Evolutionary conservation across 257 asterid species (phyloP).

Genomic region (Solanum chmielewskii): DNA sequence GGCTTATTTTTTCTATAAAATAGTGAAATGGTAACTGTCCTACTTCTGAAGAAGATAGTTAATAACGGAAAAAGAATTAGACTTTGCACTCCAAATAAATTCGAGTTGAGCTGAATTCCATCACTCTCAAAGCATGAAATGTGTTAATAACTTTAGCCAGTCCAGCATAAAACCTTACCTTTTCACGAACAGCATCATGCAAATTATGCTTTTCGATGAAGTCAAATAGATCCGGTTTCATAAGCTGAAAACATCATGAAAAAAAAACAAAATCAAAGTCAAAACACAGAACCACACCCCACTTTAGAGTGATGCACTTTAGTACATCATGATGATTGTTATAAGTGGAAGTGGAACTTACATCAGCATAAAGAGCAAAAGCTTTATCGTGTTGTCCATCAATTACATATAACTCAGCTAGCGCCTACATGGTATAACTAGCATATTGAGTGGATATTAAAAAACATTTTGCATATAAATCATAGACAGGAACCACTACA

Average conservation of each 20-base stretch:
- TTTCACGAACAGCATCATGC: conserved; percentile 72
- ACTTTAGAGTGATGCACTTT: background rate
- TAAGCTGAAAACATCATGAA: conserved; percentile 49
- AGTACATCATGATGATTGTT: conserved; percentile 29
- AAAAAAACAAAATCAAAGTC: background rate
- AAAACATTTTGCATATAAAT: background rate
- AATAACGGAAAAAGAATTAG: background rate
- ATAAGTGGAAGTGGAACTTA: conserved; percentile 76
- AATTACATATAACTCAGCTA: conserved; percentile 84
- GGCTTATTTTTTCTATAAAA: background rate
- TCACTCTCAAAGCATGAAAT: background rate
- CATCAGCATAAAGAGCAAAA: conserved; percentile 89
- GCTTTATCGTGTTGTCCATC: conserved; percentile 91
- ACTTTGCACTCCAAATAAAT: background rate
- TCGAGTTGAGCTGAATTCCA: background rate
- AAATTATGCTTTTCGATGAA: conserved; percentile 88
- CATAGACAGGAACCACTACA: background rate
- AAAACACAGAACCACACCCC: background rate
- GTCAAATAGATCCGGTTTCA: conserved; percentile 80
- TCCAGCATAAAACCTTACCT: conserved; percentile 33
- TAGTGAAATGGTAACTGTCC: background rate
- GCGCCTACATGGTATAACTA: conserved; percentile 48
- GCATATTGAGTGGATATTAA: background rate
- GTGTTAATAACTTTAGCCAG: background rate
- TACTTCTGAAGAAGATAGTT: background rate